Base-by-base conservation (phyloP, 176 grass and related monocot genomes). In the Bothriochloa decipiens region DNA sequence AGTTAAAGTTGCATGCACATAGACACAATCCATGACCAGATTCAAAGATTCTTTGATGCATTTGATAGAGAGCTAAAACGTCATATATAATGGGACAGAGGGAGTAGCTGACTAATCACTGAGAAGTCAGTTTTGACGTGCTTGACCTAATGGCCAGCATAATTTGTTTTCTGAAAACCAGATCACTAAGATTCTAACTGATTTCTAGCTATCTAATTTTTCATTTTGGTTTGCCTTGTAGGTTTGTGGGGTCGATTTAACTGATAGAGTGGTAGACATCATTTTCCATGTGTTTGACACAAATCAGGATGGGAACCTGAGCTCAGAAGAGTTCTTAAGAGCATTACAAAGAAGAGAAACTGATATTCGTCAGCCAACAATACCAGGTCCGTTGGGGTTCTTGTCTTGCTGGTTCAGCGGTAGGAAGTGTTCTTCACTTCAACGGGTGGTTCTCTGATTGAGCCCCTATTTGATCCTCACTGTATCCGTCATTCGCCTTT, bases 251-350 rank as follows among this genome's bases (percentile, higher is more conserved):
- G 75, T 98, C 23, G 47, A 85, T 37, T 67, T 95, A 40, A 89
- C 91, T 27, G 91, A 95, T 42, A 95, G 78, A 78, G 88, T 95
- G n/a, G 75, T 98, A 5, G 91, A 98, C 61, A 74, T 98, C 62
- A 84, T 98, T 75, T 98, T 98, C 84, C 88, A 91, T 55, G 83
- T 98, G 36, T 96, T 98, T 5, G 91, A 98, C 46, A 70, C 91
- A 11, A 94, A 96, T 58, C 20, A 40, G n/a, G 96, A 98, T 46
- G 91, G 96, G 7, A 86, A 77, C 78, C 74, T 98, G 53, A 98
- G 96, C 86, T 75, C 86, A 1, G 86, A 87, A 39, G 96, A 98
- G 78, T 98, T 98, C 20, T 72, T 98, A 66, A 90, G 81, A 70
- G 91, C 96, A 15, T 68, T 98, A 57, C 89, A 94, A 70, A 95